Evolutionary conservation across 2,329 filamentous ascomycete species (phyloP).

Genomic region (Colletotrichum sp.): DNA sequence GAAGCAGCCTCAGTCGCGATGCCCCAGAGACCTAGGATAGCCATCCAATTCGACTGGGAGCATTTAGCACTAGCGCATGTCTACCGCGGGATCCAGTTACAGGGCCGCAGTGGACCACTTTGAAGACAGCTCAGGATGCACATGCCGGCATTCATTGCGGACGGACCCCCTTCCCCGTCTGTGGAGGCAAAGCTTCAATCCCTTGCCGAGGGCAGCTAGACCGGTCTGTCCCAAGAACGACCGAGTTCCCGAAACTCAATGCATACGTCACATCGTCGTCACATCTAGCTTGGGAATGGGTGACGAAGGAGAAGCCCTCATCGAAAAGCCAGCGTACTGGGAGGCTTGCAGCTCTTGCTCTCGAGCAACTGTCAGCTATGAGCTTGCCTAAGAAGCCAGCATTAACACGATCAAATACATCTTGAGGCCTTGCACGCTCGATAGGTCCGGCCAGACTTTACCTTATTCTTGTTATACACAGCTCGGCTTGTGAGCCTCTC

Average conservation of each 20-base stretch:
- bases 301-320: not conserved
- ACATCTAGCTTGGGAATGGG: not conserved
- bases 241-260: not conserved
- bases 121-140: not conserved
- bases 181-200: not conserved
- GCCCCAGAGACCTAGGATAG: not conserved
- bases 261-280: not conserved
- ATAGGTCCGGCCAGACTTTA: fast-evolving
- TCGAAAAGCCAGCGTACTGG: fast-evolving
- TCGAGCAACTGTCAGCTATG: fast-evolving
- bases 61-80: not conserved
- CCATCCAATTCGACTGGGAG: fast-evolving
- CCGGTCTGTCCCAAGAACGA: not conserved
- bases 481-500: not conserved
- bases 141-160: not conserved
- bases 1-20: not conserved
- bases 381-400: fast-evolving
- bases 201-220: not conserved
- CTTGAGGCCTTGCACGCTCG: not conserved
- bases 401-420: fast-evolving
- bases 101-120: not conserved
- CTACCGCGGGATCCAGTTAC: not conserved
- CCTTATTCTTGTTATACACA: fast-evolving
- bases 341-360: not conserved
- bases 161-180: not conserved